phyloP scores from a whole-genome alignment of 1,139 yeast genomes.

The Candida sp. region DNA sequence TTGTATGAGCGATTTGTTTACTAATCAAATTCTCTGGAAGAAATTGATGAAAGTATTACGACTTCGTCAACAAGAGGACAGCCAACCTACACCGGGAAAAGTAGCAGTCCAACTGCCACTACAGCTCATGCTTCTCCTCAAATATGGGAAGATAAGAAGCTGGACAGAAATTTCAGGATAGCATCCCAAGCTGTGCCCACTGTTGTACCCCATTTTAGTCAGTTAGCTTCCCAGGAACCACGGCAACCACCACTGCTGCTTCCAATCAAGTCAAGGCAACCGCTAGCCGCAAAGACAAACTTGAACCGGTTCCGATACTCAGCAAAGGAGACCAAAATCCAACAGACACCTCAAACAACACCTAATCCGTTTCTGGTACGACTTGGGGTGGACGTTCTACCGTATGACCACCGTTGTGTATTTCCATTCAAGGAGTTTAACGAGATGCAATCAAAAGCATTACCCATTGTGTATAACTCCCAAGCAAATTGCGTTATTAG shows the following conservation, averaged over 20 bases:
- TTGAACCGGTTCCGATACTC: constrained; percentile 3
- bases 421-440: constrained; percentile 47
- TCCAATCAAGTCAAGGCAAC: background rate
- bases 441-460: constrained; percentile 53
- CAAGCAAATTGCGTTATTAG: constrained; percentile 50
- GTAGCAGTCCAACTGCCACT: background rate
- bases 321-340: background rate
- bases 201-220: background rate
- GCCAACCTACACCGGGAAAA: background rate
- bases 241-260: background rate
- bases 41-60: background rate
- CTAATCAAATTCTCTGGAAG: background rate
- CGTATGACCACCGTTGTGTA: constrained; percentile 7
- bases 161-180: background rate
- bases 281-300: constrained; percentile 6
- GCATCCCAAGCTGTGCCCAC: background rate
- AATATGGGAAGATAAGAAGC: background rate
- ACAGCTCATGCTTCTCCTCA: background rate
- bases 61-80: background rate
- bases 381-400: constrained; percentile 11
- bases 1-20: background rate
- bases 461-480: constrained; percentile 32
- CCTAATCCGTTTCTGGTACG: background rate
- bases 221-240: background rate
- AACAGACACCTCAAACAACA: background rate